phyloP scores from a whole-genome alignment of 2,329 filamentous ascomycete genomes.

The Macrophomina pseudophaseolina region DNA sequence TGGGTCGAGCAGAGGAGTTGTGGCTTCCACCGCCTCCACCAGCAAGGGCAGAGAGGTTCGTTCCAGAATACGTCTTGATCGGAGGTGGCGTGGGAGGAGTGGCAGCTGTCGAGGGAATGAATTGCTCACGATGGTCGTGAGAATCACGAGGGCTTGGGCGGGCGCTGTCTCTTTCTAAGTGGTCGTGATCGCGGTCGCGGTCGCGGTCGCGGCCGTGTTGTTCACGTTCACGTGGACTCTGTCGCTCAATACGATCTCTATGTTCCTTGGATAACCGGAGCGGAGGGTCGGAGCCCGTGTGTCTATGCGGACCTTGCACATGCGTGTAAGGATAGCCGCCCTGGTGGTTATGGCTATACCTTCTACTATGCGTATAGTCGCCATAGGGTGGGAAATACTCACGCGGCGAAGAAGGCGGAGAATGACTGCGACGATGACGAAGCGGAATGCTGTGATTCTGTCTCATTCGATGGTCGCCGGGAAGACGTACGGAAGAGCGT shows the following conservation, averaged over 20 bases:
- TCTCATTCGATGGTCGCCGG: background rate
- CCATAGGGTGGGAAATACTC: constrained; percentile 45
- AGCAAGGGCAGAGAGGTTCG: constrained; percentile 33
- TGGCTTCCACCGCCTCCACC: constrained; percentile 30
- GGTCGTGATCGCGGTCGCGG: constrained; percentile 9
- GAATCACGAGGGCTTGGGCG: constrained; percentile 7
- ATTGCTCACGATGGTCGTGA: background rate
- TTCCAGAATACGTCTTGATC: constrained; percentile 25
- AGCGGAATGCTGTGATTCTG: constrained; percentile 36
- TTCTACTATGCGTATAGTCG: constrained; percentile 36
- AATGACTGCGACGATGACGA: constrained; percentile 49
- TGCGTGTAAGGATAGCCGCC: constrained; percentile 7
- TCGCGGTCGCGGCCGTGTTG: constrained; percentile 13
- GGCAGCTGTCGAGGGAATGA: background rate
- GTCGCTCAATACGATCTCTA: background rate
- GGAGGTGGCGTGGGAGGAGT: constrained; percentile 19
- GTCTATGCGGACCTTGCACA: constrained; percentile 14
- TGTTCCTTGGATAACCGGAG: constrained; percentile 3
- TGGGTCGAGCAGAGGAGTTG: constrained; percentile 8
- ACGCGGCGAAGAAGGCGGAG: constrained; percentile 45
- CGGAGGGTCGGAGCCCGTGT: constrained; percentile 17
- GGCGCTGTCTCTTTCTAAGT: background rate
- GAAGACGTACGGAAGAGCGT: background rate
- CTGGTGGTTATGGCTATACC: constrained; percentile 20
- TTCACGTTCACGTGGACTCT: constrained; percentile 12